Percentiles rank a stretch among this genome's conserved stretches.
These are phyloP conservation scores for Mesembryanthemum crystallinum DNA, from an alignment of 148 eudicot species.

Conservation along the genomic window DNA sequence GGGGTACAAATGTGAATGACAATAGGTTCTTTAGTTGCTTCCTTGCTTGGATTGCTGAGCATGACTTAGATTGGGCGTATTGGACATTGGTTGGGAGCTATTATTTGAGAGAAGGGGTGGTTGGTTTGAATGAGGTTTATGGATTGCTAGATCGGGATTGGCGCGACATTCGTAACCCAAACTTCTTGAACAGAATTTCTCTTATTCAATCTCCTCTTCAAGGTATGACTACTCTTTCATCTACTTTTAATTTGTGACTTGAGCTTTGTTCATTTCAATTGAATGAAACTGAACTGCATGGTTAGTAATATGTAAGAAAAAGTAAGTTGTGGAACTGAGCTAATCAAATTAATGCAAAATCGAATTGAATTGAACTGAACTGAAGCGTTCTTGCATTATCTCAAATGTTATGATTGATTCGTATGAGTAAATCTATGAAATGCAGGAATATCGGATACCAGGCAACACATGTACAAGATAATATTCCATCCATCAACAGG, in stretches of 20 bases:
- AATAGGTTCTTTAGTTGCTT: conserved; percentile 78
- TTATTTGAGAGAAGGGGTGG: conserved; percentile 57
- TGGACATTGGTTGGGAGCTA: conserved; percentile 88
- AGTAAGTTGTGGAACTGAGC: too few species aligned
- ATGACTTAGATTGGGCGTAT: conserved; percentile 80
- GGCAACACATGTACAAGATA: conserved; percentile 43
- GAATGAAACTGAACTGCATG: too few species aligned
- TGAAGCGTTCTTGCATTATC: too few species aligned
- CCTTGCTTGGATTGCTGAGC: conserved; percentile 64
- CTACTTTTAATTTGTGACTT: too few species aligned
- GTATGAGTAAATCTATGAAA: neutral
- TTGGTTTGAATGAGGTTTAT: conserved; percentile 62
- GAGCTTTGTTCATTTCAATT: too few species aligned
- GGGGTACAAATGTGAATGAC: conserved; percentile 62
- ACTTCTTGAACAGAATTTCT: conserved; percentile 56
- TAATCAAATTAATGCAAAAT: too few species aligned
- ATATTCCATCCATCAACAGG: conserved; percentile 81
- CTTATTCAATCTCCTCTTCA: conserved; percentile 62
- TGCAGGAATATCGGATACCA: conserved; percentile 38
- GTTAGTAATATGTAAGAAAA: too few species aligned
- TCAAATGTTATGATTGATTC: neutral
- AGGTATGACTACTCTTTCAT: conserved; percentile 35
- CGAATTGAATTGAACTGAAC: neutral
- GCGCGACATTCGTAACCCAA: conserved; percentile 48
- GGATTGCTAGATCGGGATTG: conserved; percentile 64